A percentile compares a stretch with the other conserved stretches of the same genome.
These are phyloP conservation scores for Sporothrix globosa DNA, from an alignment of 2,329 filamentous ascomycete genomes.

Conservation along the genomic window DNA sequence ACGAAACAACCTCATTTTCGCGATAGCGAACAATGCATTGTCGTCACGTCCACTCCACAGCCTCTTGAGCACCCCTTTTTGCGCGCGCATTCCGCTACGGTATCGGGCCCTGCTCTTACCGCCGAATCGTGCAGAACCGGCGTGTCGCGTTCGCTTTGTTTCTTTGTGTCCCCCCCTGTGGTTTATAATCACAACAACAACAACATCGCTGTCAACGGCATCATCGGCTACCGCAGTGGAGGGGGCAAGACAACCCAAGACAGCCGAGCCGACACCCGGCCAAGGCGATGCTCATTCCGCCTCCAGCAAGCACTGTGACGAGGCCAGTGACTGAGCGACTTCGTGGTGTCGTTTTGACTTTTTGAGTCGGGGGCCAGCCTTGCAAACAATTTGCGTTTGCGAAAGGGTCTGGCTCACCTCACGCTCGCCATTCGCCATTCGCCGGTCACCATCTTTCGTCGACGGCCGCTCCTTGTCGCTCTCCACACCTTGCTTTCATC, in stretches of 20 bases:
- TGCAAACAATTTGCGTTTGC: conserved; percentile 28
- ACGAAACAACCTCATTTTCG: neutral
- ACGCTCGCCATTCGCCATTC: neutral
- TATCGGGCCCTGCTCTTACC: neutral
- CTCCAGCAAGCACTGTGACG: neutral
- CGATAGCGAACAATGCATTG: conserved; percentile 16
- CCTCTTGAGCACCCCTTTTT: conserved; percentile 8
- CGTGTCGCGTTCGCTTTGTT: conserved; percentile 12
- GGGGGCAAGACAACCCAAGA: neutral
- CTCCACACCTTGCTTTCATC: neutral
- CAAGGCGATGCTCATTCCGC: conserved; percentile 11
- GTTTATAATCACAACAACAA: conserved; percentile 26
- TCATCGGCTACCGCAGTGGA: neutral
- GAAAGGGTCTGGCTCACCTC: neutral
- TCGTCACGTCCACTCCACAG: neutral
- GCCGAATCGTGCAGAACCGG: neutral
- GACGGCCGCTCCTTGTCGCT: neutral
- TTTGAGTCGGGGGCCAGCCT: conserved; percentile 22
- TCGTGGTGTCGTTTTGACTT: neutral
- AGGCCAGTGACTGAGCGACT: neutral
- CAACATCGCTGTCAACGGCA: neutral
- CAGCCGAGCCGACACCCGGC: neutral
- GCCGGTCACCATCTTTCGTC: neutral
- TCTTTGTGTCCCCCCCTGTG: neutral
- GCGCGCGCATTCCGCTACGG: conserved; percentile 3